Percentiles rank a stretch among this genome's conserved stretches.
Evolutionary conservation across 345 rosid species (phyloP).

Genomic region (Adansonia digitata): DNA sequence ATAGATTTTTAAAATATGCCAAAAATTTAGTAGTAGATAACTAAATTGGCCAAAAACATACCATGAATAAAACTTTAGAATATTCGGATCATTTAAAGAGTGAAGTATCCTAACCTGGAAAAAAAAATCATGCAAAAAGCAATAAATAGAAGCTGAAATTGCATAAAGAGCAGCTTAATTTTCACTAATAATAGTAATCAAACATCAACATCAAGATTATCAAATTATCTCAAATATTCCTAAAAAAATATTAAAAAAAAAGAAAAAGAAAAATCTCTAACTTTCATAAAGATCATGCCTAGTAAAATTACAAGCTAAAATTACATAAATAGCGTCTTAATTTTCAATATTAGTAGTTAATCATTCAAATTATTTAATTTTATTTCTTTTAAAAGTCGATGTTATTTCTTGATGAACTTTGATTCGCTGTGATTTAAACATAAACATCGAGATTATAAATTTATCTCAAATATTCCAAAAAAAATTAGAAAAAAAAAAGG

Average conservation of each 20-base stretch:
- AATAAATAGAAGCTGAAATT: neutral
- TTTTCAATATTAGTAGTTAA: neutral
- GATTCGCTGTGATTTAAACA: constrained; percentile 61
- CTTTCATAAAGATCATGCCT: constrained; percentile 29
- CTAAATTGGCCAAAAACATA: constrained; percentile 23
- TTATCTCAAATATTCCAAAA: neutral
- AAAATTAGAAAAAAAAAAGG: neutral
- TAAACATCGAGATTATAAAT: neutral
- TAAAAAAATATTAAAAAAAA: neutral
- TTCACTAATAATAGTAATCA: neutral
- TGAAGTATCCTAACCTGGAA: constrained; percentile 92
- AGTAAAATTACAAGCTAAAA: neutral
- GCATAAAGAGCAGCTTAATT: neutral
- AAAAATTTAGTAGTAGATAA: neutral
- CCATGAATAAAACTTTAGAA: constrained; percentile 85
- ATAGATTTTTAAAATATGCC: neutral
- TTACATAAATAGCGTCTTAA: neutral
- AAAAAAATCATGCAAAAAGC: neutral
- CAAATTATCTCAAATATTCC: neutral
- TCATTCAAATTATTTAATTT: neutral
- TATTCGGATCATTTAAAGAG: constrained; percentile 71
- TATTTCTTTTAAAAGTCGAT: neutral
- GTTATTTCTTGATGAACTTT: constrained; percentile 91
- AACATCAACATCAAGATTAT: neutral
- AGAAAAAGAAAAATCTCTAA: constrained; percentile 23